phyloP scores from a whole-genome alignment of 139 green algal species.

The Volvox reticuliferus region DNA sequence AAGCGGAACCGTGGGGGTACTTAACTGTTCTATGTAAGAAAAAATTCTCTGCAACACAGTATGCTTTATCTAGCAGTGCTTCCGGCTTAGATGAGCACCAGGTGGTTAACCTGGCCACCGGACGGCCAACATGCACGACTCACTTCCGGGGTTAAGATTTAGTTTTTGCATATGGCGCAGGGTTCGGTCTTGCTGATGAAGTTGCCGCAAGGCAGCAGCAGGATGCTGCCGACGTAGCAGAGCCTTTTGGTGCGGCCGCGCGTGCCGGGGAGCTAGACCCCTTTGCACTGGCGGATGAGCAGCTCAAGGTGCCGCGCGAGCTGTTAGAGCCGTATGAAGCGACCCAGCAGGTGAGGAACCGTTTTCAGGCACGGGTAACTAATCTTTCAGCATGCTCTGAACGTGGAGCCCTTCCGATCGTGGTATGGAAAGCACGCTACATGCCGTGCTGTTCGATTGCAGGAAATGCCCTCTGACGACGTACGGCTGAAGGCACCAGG shows the following conservation, averaged over 20 bases:
- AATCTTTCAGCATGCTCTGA: not conserved
- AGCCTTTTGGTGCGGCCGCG: conserved; percentile 22
- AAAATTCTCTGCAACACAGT: too few species aligned
- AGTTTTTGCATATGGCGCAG: not conserved
- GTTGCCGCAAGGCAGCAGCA: conserved; percentile 14
- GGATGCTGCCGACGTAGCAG: not conserved
- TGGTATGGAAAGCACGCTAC: too few species aligned
- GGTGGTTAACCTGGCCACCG: too few species aligned
- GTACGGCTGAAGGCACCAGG: conserved; percentile 44
- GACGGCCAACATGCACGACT: too few species aligned
- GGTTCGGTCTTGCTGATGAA: conserved; percentile 23
- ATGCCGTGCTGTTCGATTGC: not conserved
- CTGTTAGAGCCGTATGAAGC: conserved; percentile 27
- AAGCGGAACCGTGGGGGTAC: too few species aligned
- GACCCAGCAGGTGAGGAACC: conserved; percentile 28
- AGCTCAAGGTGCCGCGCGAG: conserved; percentile 43
- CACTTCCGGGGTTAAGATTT: too few species aligned
- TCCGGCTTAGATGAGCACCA: too few species aligned
- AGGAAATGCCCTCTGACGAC: conserved; percentile 39
- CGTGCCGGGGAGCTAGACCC: conserved; percentile 8
- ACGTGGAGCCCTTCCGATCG: not conserved
- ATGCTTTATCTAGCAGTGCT: too few species aligned
- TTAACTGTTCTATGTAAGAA: too few species aligned
- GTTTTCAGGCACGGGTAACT: not conserved
- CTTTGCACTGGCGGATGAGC: conserved; percentile 37